Evolutionary conservation across 257 asterid species (phyloP).

Genomic region (Osmanthus fragrans): DNA sequence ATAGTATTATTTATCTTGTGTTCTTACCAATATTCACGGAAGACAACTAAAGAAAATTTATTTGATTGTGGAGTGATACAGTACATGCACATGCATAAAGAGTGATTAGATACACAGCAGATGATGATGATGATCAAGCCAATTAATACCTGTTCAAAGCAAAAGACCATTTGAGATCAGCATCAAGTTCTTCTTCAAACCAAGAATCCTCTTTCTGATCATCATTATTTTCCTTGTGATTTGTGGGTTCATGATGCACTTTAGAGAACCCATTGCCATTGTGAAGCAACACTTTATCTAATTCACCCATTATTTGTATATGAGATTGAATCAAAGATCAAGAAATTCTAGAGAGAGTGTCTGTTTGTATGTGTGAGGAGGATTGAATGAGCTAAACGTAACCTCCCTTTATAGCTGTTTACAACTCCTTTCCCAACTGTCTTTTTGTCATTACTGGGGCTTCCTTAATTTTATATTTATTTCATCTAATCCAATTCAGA

Average conservation of each 20-base stretch:
- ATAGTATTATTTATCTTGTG: too few species aligned
- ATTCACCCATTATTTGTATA: conserved; percentile 50
- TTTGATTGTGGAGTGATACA: not conserved
- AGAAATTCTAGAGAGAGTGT: not conserved
- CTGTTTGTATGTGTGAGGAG: too few species aligned
- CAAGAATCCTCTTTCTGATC: conserved; percentile 45
- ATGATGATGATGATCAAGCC: not conserved
- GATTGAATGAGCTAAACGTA: not conserved
- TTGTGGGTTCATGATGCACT: conserved; percentile 19
- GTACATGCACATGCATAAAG: not conserved
- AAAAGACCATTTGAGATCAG: conserved; percentile 92
- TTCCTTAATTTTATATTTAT: not conserved
- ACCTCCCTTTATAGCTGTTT: not conserved
- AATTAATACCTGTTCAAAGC: conserved; percentile 66
- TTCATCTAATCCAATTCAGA: not conserved
- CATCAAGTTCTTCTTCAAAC: conserved; percentile 95
- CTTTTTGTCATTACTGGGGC: not conserved
- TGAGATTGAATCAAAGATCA: not conserved
- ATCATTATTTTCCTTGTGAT: conserved; percentile 31
- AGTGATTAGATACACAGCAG: not conserved
- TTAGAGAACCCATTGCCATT: conserved; percentile 58
- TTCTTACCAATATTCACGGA: too few species aligned
- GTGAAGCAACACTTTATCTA: conserved; percentile 45
- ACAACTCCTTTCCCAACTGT: not conserved
- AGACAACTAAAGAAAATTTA: too few species aligned